Conservation (phyloP, 768 basidiomycete species). For the Leccinum subgranulosum region DNA sequence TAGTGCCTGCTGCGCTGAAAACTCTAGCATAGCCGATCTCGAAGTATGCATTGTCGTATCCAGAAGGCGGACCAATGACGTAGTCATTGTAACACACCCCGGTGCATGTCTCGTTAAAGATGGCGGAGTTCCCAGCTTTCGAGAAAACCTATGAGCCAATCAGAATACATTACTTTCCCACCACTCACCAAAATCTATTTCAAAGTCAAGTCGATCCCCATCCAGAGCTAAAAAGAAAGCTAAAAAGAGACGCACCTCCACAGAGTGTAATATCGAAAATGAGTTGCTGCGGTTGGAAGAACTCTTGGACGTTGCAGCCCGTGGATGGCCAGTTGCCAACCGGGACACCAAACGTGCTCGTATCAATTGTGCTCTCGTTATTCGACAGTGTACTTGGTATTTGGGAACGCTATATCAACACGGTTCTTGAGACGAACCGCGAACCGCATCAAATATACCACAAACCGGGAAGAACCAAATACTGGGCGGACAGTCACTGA, state of each 20-base stretch:
- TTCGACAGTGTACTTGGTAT: slow-evolving; percentile 48
- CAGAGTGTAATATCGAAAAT: slow-evolving; percentile 76
- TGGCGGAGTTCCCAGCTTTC: slow-evolving; percentile 45
- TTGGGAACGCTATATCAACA: slow-evolving; percentile 28
- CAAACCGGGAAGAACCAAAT: slow-evolving; percentile 33
- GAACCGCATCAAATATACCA: neutral
- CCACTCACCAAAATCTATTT: slow-evolving; percentile 32
- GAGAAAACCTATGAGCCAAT: slow-evolving; percentile 21
- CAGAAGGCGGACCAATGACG: slow-evolving; percentile 58
- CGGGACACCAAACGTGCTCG: slow-evolving; percentile 59
- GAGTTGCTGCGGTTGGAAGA: slow-evolving; percentile 61
- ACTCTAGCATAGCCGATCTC: slow-evolving; percentile 62
- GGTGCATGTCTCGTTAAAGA: slow-evolving; percentile 60
- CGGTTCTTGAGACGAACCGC: neutral
- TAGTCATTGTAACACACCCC: slow-evolving; percentile 71
- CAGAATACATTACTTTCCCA: neutral
- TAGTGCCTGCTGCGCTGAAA: slow-evolving; percentile 36
- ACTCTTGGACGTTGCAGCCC: slow-evolving; percentile 50
- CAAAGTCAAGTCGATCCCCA: slow-evolving; percentile 19
- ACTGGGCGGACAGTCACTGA: slow-evolving; percentile 6
- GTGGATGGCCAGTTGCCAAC: slow-evolving; percentile 63
- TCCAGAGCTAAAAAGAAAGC: neutral
- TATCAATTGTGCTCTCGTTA: slow-evolving; percentile 51
- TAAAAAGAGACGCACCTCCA: slow-evolving; percentile 42
- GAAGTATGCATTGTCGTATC: slow-evolving; percentile 68